Conservation (phyloP, 139 green algal species). For the Auxenochlorella pyrenoidosa region DNA sequence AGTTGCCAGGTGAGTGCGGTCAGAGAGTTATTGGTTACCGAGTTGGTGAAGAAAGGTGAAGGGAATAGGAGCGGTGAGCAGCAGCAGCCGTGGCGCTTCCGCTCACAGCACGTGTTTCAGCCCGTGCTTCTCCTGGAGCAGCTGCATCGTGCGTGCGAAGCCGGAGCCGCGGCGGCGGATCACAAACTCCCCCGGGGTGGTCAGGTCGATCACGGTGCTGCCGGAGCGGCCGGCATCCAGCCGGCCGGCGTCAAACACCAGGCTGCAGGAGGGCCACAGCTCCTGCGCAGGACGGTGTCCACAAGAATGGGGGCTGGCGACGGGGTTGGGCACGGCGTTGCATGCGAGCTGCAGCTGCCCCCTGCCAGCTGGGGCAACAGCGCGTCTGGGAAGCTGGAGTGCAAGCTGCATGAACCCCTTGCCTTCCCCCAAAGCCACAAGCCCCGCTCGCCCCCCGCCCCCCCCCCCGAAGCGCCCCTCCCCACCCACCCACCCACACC, state of each 20-base stretch:
- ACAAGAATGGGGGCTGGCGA: too few species aligned
- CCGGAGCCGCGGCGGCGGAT: slow-evolving; percentile 56
- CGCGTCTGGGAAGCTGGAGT: neutral
- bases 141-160: slow-evolving; percentile 14
- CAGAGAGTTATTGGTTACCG: too few species aligned
- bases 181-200: slow-evolving; percentile 36
- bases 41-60: too few species aligned
- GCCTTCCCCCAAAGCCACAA: too few species aligned
- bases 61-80: too few species aligned
- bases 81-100: neutral
- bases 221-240: slow-evolving; percentile 51
- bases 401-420: too few species aligned
- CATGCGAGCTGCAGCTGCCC: too few species aligned
- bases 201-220: slow-evolving; percentile 81
- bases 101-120: slow-evolving; percentile 22
- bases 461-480: too few species aligned
- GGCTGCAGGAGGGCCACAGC: slow-evolving; percentile 67
- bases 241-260: slow-evolving; percentile 71
- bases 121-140: slow-evolving; percentile 39
- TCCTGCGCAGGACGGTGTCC: slow-evolving; percentile 17
- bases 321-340: too few species aligned
- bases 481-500: neutral
- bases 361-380: too few species aligned
- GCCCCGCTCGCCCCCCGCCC: too few species aligned
- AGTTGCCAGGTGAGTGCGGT: too few species aligned